Conservation (phyloP, 768 basidiomycete species). For the Mycena chlorophos region DNA sequence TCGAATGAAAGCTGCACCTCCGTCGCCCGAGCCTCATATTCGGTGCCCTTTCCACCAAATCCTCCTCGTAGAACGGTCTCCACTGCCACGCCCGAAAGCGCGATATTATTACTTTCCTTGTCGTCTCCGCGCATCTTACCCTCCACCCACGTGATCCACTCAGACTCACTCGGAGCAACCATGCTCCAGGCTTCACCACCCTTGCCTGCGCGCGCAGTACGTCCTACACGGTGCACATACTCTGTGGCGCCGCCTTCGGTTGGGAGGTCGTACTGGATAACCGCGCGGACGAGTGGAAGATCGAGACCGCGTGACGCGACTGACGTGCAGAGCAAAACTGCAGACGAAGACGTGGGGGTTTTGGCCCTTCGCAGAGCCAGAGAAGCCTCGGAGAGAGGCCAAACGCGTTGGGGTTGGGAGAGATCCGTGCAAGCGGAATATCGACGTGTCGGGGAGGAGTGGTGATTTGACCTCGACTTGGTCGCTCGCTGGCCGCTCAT, state of each 20-base stretch:
- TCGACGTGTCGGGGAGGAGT: conserved; percentile 76
- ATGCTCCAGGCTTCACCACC: conserved; percentile 97
- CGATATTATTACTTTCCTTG: conserved; percentile 41
- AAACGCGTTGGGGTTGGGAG: conserved; percentile 79
- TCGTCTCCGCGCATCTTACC: conserved; percentile 68
- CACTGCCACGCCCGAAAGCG: conserved; percentile 59
- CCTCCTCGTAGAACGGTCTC: conserved; percentile 76
- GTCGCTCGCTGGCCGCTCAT: conserved; percentile 29
- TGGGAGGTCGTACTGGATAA: conserved; percentile 95
- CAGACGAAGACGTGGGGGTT: conserved; percentile 40
- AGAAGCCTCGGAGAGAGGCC: conserved; percentile 81
- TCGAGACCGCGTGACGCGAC: conserved; percentile 99
- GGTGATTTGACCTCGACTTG: conserved; percentile 65
- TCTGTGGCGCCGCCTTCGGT: conserved; percentile 96
- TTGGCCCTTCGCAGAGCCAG: conserved; percentile 39
- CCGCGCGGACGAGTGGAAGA: conserved; percentile 88
- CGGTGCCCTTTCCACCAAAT: conserved; percentile 79
- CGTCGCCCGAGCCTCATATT: conserved; percentile 88
- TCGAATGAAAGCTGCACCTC: conserved; percentile 95
- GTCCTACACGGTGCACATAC: conserved; percentile 95
- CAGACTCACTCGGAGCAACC: conserved; percentile 80
- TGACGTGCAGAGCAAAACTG: conserved; percentile 91
- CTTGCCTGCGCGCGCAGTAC: conserved; percentile 94
- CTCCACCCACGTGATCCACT: conserved; percentile 92
- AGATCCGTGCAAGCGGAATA: conserved; percentile 93